Evolutionary conservation across 371 early-diverging fungal species (phyloP).

Genomic region (Mortierella sp.): DNA sequence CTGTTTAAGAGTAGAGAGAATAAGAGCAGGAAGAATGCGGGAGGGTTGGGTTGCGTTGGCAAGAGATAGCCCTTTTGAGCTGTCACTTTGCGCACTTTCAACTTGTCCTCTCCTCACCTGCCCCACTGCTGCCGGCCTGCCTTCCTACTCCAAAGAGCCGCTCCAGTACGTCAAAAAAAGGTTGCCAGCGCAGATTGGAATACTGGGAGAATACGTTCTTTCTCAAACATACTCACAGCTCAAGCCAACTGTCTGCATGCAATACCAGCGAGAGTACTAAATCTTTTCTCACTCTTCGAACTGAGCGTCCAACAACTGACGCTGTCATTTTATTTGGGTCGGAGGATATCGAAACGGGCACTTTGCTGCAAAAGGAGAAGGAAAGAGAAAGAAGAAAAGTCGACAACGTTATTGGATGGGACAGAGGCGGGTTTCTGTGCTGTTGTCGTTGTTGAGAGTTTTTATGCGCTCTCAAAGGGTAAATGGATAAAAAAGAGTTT

Average conservation of each 20-base stretch:
- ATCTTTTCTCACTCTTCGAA: not conserved
- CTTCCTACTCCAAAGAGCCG: not conserved
- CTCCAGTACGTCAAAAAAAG: not conserved
- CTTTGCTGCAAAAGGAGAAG: not conserved
- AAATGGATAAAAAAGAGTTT: not conserved
- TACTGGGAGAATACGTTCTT: not conserved
- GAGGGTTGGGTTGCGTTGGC: not conserved
- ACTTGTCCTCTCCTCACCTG: not conserved
- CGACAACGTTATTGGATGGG: not conserved
- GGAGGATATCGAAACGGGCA: not conserved
- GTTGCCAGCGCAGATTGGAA: not conserved
- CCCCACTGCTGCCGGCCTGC: not conserved
- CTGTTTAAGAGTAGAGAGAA: not conserved
- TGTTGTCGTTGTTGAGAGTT: not conserved
- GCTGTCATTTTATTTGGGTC: not conserved
- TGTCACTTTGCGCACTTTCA: constrained; percentile 4
- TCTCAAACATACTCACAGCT: not conserved
- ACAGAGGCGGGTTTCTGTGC: not conserved
- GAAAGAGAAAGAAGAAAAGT: not conserved
- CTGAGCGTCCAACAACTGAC: not conserved
- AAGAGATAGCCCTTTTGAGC: constrained; percentile 5
- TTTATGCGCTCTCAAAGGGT: not conserved
- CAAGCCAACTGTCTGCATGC: not conserved
- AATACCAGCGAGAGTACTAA: too few relatives aligned
- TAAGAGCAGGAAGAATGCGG: not conserved